Conservation (phyloP, 352 stramenopile genomes). For the Pythium myriotylum region DNA sequence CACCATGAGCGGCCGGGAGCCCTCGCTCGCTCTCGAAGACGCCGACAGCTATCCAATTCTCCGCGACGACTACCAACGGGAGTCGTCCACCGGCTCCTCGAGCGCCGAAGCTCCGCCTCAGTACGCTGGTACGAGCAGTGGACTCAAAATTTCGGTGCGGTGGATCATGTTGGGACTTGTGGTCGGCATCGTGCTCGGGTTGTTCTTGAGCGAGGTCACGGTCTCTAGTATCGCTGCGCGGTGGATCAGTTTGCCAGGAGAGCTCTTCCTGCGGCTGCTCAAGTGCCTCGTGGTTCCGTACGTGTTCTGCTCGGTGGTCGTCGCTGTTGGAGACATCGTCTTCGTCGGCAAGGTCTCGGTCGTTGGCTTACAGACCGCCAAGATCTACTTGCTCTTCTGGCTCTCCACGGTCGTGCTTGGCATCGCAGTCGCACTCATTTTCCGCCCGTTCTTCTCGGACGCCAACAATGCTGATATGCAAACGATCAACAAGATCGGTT, state of each 20-base stretch:
- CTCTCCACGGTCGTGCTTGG: constrained; percentile 45
- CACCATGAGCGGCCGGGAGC: constrained; percentile 1
- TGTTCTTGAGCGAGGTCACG: constrained; percentile 42
- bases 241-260: constrained; percentile 63
- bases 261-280: constrained; percentile 72
- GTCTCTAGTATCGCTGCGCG: constrained; percentile 39
- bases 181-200: constrained; percentile 47
- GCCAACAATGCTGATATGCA: constrained; percentile 14
- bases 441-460: constrained; percentile 49
- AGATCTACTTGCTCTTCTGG: constrained; percentile 59
- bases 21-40: not conserved
- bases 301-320: constrained; percentile 78
- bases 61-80: constrained; percentile 2
- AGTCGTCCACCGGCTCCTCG: not conserved
- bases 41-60: constrained; percentile 11
- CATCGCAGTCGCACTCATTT: constrained; percentile 51
- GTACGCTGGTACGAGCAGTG: constrained; percentile 45
- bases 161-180: constrained; percentile 54
- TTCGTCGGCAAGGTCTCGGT: constrained; percentile 71
- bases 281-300: constrained; percentile 78
- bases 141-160: constrained; percentile 45
- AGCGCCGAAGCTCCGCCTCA: constrained; percentile 5
- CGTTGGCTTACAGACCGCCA: constrained; percentile 60
- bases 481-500: constrained; percentile 37
- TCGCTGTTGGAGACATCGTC: constrained; percentile 71